These are phyloP conservation scores for Hirschfeldia incana DNA, from an alignment of 345 rosid species.

Conservation along the genomic window DNA sequence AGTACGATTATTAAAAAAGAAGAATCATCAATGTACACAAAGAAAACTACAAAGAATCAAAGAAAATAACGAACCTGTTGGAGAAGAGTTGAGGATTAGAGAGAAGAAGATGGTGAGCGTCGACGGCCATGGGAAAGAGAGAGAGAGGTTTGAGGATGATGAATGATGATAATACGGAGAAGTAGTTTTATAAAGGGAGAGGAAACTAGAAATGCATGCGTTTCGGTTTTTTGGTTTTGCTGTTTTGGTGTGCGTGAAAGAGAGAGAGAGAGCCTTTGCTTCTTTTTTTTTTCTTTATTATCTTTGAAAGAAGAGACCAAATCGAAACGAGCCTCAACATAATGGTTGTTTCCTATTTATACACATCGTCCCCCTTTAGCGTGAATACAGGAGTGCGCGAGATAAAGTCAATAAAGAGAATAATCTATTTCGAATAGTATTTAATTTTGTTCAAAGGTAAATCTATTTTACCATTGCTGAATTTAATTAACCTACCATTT, in stretches of 20 bases:
- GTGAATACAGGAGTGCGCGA: neutral
- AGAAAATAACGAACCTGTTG: constrained; percentile 51
- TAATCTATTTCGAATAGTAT: neutral
- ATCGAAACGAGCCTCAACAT: constrained; percentile 38
- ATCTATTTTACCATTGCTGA: neutral
- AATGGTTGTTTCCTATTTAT: constrained; percentile 43
- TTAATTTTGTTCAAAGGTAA: constrained; percentile 24
- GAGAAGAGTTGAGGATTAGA: constrained; percentile 51
- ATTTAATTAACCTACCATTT: neutral
- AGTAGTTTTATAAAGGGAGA: constrained; percentile 2
- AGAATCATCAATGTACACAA: neutral
- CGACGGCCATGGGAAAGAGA: constrained; percentile 60
- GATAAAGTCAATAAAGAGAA: neutral
- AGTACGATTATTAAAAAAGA: neutral
- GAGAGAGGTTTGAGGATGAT: neutral
- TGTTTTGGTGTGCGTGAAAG: constrained; percentile 40
- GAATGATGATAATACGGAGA: neutral
- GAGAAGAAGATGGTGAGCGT: constrained; percentile 55
- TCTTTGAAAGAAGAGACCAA: constrained; percentile 5
- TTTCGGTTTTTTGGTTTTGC: constrained; percentile 27
- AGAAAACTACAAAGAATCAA: neutral
- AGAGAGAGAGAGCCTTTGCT: neutral
- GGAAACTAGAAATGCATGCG: constrained; percentile 39
- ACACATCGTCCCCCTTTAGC: constrained; percentile 27
- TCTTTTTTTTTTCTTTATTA: neutral